Conservation (phyloP, 1,284 basidiomycete genomes). For the Trametes sp. region DNA sequence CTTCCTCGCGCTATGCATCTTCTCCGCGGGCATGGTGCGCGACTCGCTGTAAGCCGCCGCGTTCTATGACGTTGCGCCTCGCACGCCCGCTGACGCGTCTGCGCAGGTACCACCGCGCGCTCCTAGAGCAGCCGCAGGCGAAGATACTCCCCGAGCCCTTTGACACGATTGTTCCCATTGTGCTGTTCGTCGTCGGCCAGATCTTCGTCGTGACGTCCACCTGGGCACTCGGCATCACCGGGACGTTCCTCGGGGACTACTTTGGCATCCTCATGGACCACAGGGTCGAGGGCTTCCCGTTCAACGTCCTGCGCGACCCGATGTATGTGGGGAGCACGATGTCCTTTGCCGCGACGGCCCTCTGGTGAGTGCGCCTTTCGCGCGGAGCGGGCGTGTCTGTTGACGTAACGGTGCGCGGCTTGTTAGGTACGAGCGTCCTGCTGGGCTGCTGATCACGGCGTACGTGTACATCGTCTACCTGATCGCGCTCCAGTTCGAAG, state of each 20-base stretch:
- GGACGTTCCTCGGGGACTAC: constrained; percentile 96
- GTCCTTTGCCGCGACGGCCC: constrained; percentile 83
- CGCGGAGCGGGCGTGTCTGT: constrained; percentile 9
- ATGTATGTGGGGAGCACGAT: constrained; percentile 96
- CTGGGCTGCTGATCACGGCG: constrained; percentile 76
- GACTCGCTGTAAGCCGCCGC: constrained; percentile 77
- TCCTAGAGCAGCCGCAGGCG: constrained; percentile 73
- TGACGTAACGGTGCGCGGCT: constrained; percentile 1
- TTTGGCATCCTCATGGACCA: constrained; percentile 98
- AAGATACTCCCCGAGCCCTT: constrained; percentile 65
- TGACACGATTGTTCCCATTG: constrained; percentile 67
- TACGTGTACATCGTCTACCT: constrained; percentile 87
- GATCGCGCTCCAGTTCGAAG: constrained; percentile 87
- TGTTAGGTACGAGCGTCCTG: constrained; percentile 81
- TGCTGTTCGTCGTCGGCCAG: constrained; percentile 78
- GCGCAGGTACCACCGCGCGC: constrained; percentile 73
- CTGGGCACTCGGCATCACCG: constrained; percentile 92
- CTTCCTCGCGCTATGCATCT: constrained; percentile 90
- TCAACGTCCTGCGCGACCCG: constrained; percentile 92
- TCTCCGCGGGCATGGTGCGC: constrained; percentile 84
- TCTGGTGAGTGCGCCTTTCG: constrained; percentile 65
- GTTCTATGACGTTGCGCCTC: neutral
- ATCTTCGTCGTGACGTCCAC: constrained; percentile 89
- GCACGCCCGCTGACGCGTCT: constrained; percentile 1
- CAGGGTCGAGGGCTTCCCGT: constrained; percentile 89